phyloP scores from a whole-genome alignment of 495 filamentous ascomycete species.

The Penicillium malachiteum region DNA sequence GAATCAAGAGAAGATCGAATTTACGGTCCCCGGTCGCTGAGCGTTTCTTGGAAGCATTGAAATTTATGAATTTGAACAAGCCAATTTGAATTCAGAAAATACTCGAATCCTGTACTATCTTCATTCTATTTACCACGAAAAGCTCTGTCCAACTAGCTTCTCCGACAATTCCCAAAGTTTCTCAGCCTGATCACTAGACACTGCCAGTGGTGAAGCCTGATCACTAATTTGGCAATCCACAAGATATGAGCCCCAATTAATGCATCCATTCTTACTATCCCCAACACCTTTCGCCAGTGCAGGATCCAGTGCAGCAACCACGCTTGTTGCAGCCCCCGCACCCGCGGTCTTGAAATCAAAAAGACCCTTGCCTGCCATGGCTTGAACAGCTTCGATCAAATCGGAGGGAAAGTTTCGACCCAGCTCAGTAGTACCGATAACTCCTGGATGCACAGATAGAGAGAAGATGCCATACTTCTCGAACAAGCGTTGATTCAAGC shows the following conservation, averaged over 20 bases:
- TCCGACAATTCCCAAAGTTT: conserved; percentile 50
- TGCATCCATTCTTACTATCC: conserved; percentile 25
- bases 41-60: too few species aligned
- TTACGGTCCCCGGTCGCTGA: too few species aligned
- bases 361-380: conserved; percentile 13
- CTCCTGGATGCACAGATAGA: conserved; percentile 38
- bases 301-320: conserved; percentile 49
- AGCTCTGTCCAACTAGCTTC: conserved; percentile 48
- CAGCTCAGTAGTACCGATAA: conserved; percentile 36
- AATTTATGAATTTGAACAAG: too few species aligned
- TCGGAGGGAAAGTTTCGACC: conserved; percentile 15
- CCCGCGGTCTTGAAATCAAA: conserved; percentile 27
- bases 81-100: too few species aligned
- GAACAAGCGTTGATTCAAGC: conserved; percentile 21
- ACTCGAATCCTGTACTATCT: too few species aligned
- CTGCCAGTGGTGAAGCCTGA: conserved; percentile 18
- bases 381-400: conserved; percentile 14
- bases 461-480: conserved; percentile 27
- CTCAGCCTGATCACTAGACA: conserved; percentile 43
- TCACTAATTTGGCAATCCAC: conserved; percentile 41
- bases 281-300: conserved; percentile 20
- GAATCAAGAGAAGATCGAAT: too few species aligned
- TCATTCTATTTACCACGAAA: conserved; percentile 28
- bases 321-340: conserved; percentile 39
- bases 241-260: conserved; percentile 41